A percentile compares a stretch with the other conserved stretches of the same genome.
phyloP scores from a whole-genome alignment of 371 early-diverging fungal species.

The Circinella minor region DNA sequence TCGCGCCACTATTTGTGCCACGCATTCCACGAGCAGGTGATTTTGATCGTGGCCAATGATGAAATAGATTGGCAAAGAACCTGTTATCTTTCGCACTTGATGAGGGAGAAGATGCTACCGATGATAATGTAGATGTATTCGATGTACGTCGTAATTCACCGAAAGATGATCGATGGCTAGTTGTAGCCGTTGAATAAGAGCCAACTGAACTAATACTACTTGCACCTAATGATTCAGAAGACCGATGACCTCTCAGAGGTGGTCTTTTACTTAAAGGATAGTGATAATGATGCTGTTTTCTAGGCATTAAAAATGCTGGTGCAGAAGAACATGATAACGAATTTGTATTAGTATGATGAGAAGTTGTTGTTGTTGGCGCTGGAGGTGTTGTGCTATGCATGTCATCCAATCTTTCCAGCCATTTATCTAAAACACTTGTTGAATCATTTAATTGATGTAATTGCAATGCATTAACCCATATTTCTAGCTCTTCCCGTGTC shows the following conservation, averaged over 20 bases:
- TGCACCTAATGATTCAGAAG: conserved; percentile 19
- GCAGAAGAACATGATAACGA: neutral
- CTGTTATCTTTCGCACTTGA: conserved; percentile 5
- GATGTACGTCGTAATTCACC: conserved; percentile 20
- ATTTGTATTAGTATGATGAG: conserved; percentile 7
- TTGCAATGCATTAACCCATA: conserved; percentile 35
- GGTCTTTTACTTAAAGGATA: neutral
- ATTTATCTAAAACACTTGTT: conserved; percentile 47
- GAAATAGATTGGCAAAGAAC: conserved; percentile 20
- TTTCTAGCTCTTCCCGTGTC: conserved; percentile 23
- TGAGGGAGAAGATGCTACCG: conserved; percentile 4
- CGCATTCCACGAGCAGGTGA: neutral
- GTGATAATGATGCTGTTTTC: neutral
- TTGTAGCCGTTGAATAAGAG: conserved; percentile 8
- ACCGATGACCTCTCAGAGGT: conserved; percentile 18
- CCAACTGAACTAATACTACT: conserved; percentile 17
- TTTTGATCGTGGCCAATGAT: conserved; percentile 20
- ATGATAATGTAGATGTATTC: conserved; percentile 8
- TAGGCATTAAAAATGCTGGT: conserved; percentile 12
- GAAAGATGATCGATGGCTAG: conserved; percentile 21
- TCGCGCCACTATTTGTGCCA: neutral
- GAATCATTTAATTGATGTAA: conserved; percentile 25
- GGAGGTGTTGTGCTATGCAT: conserved; percentile 21
- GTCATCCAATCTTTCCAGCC: conserved; percentile 44
- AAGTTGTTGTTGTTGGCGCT: neutral